phyloP scores from a whole-genome alignment of 2,329 filamentous ascomycete genomes.

The Xylaria sp. region DNA sequence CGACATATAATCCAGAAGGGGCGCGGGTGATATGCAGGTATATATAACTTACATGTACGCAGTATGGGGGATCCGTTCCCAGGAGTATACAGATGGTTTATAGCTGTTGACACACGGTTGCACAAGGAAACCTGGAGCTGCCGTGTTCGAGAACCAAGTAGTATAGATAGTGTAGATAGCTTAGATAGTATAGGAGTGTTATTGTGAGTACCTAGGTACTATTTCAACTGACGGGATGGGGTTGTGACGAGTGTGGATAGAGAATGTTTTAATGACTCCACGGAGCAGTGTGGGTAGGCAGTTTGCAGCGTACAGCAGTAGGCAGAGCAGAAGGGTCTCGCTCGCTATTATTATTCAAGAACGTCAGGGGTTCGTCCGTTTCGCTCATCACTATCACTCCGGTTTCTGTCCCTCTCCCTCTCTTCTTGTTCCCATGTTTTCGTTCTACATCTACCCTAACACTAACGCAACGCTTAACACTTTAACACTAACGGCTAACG shows the following conservation, averaged over 20 bases:
- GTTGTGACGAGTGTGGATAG: slow-evolving; percentile 32
- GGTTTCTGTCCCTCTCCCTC: background rate
- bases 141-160: slow-evolving; percentile 27
- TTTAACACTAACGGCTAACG: background rate
- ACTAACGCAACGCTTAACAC: background rate
- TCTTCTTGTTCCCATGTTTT: background rate
- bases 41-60: slow-evolving; percentile 34
- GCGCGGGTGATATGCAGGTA: slow-evolving; percentile 34
- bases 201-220: slow-evolving; percentile 27
- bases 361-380: slow-evolving; percentile 28
- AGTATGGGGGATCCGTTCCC: slow-evolving; percentile 24
- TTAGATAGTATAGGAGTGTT: slow-evolving; percentile 27
- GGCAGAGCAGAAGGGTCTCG: slow-evolving; percentile 24
- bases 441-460: slow-evolving; percentile 6
- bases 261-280: slow-evolving; percentile 32
- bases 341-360: slow-evolving; percentile 29
- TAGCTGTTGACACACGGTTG: slow-evolving; percentile 37
- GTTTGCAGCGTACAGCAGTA: slow-evolving; percentile 13
- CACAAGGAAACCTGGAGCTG: slow-evolving; percentile 37
- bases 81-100: slow-evolving; percentile 33
- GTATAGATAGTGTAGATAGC: slow-evolving; percentile 20
- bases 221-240: slow-evolving; percentile 21
- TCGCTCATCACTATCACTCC: slow-evolving; percentile 20
- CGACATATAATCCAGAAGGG: slow-evolving; percentile 34
- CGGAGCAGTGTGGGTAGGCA: slow-evolving; percentile 33